Evolutionary conservation across 768 basidiomycete species (phyloP).

Genomic region (Tulasnella sp.): DNA sequence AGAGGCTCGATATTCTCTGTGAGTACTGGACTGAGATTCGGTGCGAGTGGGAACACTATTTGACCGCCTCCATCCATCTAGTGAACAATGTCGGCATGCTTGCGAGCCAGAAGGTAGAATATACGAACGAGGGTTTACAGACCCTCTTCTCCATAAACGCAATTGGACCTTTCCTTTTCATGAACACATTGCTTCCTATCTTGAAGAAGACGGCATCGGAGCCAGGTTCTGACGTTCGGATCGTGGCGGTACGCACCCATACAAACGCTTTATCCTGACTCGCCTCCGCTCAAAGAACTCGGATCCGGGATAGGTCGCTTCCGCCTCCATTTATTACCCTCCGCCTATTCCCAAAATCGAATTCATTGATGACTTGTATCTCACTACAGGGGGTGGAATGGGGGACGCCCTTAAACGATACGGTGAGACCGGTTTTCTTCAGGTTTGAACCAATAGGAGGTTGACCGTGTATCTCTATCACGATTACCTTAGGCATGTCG

Average conservation of each 20-base stretch:
- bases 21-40: conserved; percentile 24
- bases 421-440: not conserved
- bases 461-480: not conserved
- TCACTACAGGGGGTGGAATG: not conserved
- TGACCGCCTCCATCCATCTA: conserved; percentile 28
- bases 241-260: conserved; percentile 48
- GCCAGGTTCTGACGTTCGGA: conserved; percentile 53
- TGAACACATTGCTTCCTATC: conserved; percentile 50
- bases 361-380: not conserved
- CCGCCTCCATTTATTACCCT: not conserved
- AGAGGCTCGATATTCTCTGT: conserved; percentile 55
- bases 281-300: not conserved
- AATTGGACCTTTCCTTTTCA: conserved; percentile 55
- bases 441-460: not conserved
- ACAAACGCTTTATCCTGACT: too few relatives aligned
- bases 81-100: conserved; percentile 58
- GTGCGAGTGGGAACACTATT: not conserved
- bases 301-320: not conserved
- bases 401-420: conserved; percentile 1
- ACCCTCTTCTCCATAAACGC: conserved; percentile 35
- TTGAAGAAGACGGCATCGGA: conserved; percentile 48
- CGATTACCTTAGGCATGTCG: not conserved
- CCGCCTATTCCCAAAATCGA: not conserved
- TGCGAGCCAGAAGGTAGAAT: conserved; percentile 29
- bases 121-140: conserved; percentile 25